Evolutionary conservation across 768 basidiomycete species (phyloP).

Genomic region (Lactifluus pinguis): DNA sequence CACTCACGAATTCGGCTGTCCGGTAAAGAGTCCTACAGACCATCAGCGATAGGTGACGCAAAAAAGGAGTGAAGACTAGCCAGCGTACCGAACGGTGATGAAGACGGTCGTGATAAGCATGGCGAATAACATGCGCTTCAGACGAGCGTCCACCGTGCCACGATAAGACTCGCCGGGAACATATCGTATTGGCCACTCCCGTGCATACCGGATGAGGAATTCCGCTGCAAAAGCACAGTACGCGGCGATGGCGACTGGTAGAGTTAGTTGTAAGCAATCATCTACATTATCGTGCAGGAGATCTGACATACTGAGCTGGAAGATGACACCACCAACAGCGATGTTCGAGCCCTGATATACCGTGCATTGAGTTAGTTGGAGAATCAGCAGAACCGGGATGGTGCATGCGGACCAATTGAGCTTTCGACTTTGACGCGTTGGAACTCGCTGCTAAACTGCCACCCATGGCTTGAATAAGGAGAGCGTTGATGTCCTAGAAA

Average conservation of each 20-base stretch:
- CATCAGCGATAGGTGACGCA: background rate
- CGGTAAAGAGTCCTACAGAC: background rate
- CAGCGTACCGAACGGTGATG: conserved; percentile 12
- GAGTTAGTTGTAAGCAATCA: background rate
- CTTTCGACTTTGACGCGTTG: background rate
- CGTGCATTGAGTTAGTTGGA: background rate
- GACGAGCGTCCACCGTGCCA: background rate
- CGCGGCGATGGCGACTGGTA: conserved; percentile 3
- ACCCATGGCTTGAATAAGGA: conserved; percentile 12
- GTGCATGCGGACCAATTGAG: background rate
- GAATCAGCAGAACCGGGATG: background rate
- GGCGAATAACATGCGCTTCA: conserved; percentile 4
- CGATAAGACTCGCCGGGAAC: background rate
- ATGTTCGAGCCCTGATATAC: too few species aligned
- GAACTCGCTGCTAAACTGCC: conserved; percentile 5
- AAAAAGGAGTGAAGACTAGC: background rate
- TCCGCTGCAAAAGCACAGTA: background rate
- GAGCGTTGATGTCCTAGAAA: conserved; percentile 12
- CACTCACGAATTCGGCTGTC: conserved; percentile 7
- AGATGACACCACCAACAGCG: conserved; percentile 5
- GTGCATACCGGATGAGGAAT: too few species aligned
- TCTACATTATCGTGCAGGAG: background rate
- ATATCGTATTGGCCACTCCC: too few species aligned
- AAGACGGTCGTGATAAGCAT: conserved; percentile 13
- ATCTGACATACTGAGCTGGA: conserved; percentile 11